phyloP scores from a whole-genome alignment of 768 basidiomycete genomes.

The Mycena maculata region DNA sequence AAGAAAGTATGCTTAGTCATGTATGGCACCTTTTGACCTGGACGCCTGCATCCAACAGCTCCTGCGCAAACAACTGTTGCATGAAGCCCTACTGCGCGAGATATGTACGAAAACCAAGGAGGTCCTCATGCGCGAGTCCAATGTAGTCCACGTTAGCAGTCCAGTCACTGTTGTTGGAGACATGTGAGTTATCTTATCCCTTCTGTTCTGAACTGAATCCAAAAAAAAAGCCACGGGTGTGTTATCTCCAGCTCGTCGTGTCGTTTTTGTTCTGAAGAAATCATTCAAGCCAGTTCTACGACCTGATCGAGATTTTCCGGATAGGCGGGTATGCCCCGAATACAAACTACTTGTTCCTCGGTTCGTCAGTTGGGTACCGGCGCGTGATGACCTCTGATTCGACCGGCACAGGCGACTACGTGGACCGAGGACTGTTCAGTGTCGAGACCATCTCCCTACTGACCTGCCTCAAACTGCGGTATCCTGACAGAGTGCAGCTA shows the following conservation, averaged over 20 bases:
- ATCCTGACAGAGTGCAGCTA: slow-evolving; percentile 95
- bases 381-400: neutral
- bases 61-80: slow-evolving; percentile 91
- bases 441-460: slow-evolving; percentile 98
- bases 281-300: slow-evolving; percentile 93
- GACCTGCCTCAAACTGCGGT: slow-evolving; percentile 95
- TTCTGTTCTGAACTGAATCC: too few species aligned
- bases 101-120: slow-evolving; percentile 99
- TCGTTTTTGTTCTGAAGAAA: slow-evolving; percentile 46
- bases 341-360: slow-evolving; percentile 98
- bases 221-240: slow-evolving; percentile 96
- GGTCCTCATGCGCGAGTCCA: slow-evolving; percentile 98
- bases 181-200: too few species aligned
- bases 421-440: slow-evolving; percentile 96
- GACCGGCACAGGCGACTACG: slow-evolving; percentile 86
- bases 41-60: slow-evolving; percentile 95
- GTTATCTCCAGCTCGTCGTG: slow-evolving; percentile 22
- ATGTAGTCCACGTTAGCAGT: slow-evolving; percentile 96
- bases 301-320: slow-evolving; percentile 98
- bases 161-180: slow-evolving; percentile 99
- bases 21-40: slow-evolving; percentile 89
- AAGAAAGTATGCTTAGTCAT: too few species aligned
- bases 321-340: slow-evolving; percentile 97
- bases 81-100: slow-evolving; percentile 94
- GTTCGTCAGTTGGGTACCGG: slow-evolving; percentile 58